Percentiles rank a stretch among this genome's conserved stretches.
These are phyloP conservation scores for Sphagnurus paluster DNA, from an alignment of 1,284 basidiomycete species.

Conservation along the genomic window DNA sequence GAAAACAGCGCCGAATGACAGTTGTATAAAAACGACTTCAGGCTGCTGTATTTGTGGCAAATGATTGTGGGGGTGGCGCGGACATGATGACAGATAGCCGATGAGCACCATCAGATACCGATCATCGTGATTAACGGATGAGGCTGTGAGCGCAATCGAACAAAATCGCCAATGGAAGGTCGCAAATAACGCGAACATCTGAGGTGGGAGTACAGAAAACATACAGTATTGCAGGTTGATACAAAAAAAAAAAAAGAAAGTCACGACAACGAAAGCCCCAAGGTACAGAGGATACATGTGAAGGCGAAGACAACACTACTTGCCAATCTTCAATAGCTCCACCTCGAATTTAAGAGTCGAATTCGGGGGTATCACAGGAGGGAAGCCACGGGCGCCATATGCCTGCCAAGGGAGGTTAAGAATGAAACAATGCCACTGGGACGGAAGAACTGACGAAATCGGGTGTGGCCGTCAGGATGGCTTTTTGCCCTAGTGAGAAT, in stretches of 20 bases:
- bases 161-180: conserved; percentile 1
- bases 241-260: conserved; percentile 16
- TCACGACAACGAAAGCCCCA: conserved; percentile 16
- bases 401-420: conserved; percentile 44
- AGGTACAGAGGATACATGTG: conserved; percentile 14
- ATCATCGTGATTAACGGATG: conserved; percentile 2
- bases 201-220: conserved; percentile 18
- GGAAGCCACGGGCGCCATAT: conserved; percentile 74
- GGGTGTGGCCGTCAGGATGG: conserved; percentile 62
- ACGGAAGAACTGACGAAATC: conserved; percentile 59
- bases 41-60: too few relatives aligned
- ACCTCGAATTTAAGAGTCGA: conserved; percentile 80
- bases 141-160: conserved; percentile 1
- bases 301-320: conserved; percentile 1
- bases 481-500: conserved; percentile 79
- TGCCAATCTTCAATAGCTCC: conserved; percentile 73
- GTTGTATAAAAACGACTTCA: too few relatives aligned
- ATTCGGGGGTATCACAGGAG: conserved; percentile 80
- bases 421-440: neutral
- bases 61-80: too few relatives aligned
- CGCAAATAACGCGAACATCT: too few relatives aligned
- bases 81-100: too few relatives aligned
- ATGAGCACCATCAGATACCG: conserved; percentile 3
- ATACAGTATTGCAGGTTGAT: conserved; percentile 24
- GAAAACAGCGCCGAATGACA: too few relatives aligned